Conservation (phyloP, 306 rosid species). For the Ormosia emarginata region DNA sequence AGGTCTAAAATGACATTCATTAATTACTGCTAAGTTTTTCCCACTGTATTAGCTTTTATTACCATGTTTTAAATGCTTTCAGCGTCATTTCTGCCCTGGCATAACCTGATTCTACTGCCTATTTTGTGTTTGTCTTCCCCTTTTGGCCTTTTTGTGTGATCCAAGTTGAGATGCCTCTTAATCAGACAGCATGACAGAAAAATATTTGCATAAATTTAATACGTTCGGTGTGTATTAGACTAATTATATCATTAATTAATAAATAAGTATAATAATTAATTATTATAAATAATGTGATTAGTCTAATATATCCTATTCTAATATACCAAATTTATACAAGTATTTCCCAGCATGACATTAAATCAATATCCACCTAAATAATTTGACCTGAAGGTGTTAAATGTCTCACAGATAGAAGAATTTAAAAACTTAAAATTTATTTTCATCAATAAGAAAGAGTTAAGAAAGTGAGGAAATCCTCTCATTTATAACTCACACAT, state of each 20-base stretch:
- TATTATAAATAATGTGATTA: no score
- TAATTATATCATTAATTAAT: neutral
- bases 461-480: neutral
- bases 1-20: neutral
- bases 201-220: no score
- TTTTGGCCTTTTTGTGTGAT: neutral
- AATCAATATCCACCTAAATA: no score
- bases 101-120: neutral
- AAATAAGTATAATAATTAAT: neutral
- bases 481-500: neutral
- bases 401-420: neutral
- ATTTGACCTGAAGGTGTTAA: neutral
- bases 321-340: no score
- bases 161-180: neutral
- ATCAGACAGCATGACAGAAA: neutral
- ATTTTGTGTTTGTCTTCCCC: neutral
- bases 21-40: neutral
- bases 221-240: no score
- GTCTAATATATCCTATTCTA: no score
- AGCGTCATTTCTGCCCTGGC: neutral
- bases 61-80: conserved; percentile 1
- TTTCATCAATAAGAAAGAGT: neutral
- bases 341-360: no score
- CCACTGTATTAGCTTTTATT: neutral
- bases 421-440: neutral